Evolutionary conservation across 1,284 basidiomycete species (phyloP), one percentile per base, ranked within the genome.

Genomic region (Rhodotorula sp.): DNA sequence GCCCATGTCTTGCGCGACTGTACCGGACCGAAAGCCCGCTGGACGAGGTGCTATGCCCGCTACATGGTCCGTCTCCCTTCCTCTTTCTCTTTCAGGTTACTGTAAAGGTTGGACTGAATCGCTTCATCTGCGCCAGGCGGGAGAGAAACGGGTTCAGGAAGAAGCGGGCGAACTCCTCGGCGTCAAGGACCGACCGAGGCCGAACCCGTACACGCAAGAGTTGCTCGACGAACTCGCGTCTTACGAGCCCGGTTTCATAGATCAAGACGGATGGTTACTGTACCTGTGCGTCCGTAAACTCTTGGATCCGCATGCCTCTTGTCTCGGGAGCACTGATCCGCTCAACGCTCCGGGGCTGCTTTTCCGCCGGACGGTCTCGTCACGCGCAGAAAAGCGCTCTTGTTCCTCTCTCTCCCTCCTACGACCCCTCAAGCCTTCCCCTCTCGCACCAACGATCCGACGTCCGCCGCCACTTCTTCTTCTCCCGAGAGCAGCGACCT

Each of bases 1-100:
- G 86, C 87, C 12, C 86, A 88, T 76, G 81, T 87, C 64, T 81
- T 96, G 59, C 82, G 83, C 57, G 82, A 83, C 18, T 90, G 89
- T 75, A 85, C 80, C 75, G 89, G 89, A 70, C 82, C 87, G 37
- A 90, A 90, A 77, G 88, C 89, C 2, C 83, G 84, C 26, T 98
- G 97, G 80, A 79, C 98, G 74, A 84, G 85, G 61, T 82, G 89
- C 49, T 98, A 98, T 79, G 86, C 90, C 68, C 87, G 87, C 71
- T 98, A 89, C 80, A 83, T 98, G 79, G 94, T 95, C 79, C 84
- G 37, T 37, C 37, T 37, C 37, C 37, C 37, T 37, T 37, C 37
- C 37, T 37, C 37, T n/a, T n/a, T n/a, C n/a, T n/a, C n/a, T n/a
- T n/a, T n/a, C n/a, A n/a, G n/a, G n/a, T n/a, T n/a, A n/a, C n/a